Base-by-base conservation (phyloP, 768 basidiomycete genomes). In the Lactifluus piperatus region DNA sequence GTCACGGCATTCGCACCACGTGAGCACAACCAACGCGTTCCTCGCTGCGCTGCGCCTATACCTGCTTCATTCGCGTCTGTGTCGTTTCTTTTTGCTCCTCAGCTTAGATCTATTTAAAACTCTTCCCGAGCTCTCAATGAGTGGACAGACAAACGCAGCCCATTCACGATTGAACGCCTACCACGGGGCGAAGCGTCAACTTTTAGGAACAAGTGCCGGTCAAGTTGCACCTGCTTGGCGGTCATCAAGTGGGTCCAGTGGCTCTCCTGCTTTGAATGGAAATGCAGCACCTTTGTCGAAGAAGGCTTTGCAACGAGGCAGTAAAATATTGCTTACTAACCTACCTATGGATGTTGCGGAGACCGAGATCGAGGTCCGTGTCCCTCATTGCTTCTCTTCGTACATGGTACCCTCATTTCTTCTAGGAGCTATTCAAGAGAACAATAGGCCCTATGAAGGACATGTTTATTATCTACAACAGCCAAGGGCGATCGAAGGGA, bases 401-500 rank as follows among this genome's bases (percentile, higher is more conserved):
- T 51, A 16, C 29, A 45, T 48, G 26, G 51, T 50, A 39, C 56
- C 46, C 44, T 46, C 54, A 56, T 50, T 32, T 9, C 52, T 49
- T 22, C 43, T 65, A 91, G 88, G 83, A 86, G 41, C 74, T 91
- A 52, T 89, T 91, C 70, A 78, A 74, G 62, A 88, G 84, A 70
- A 91, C 88, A 0, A 77, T 91, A 24, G 88, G 88, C 4, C 85
- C 87, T 0, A 69, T 89, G 59, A 83, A 77, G 67, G 86, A 89
- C 41, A 76, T 74, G 27, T 86, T 90, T 62, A 66, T 90, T 65
- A 78, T 89, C 18, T 85, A 86, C 73, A 91, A 90, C 69, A 82
- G 80, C 3, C 83, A 88, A 65, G 88, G 82, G 0, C 77, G 76
- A 54, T 86, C 87, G 46, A 89, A 87, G 66, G 88, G 88, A 20